Conservation (phyloP, 1,284 basidiomycete genomes). For the Ceratobasidium sp. region DNA sequence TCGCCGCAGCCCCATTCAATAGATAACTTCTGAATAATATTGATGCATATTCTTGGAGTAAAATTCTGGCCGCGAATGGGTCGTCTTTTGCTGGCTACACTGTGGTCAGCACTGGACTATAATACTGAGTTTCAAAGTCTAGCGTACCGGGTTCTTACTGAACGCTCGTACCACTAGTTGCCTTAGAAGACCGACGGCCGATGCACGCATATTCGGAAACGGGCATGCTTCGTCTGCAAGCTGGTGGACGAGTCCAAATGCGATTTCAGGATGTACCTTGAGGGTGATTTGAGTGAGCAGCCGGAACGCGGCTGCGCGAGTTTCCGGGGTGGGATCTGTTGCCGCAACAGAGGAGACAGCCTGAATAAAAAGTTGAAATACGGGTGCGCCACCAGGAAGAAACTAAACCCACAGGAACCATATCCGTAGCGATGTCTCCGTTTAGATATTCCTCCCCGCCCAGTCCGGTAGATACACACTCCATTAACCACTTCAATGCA, state of each 20-base stretch:
- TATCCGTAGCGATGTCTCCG: conserved; percentile 6
- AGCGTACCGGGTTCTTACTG: conserved; percentile 9
- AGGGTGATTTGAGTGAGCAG: conserved; percentile 2
- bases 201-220: conserved; percentile 28
- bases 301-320: background rate
- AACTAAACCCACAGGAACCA: conserved; percentile 15
- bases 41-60: conserved; percentile 15
- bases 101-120: background rate
- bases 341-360: conserved; percentile 18
- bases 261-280: conserved; percentile 9
- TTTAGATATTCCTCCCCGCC: conserved; percentile 18
- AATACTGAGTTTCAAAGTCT: background rate
- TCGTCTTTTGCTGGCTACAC: conserved; percentile 21
- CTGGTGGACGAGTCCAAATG: conserved; percentile 25
- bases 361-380: background rate
- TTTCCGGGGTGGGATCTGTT: conserved; percentile 10
- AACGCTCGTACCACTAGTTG: conserved; percentile 31
- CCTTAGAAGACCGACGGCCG: conserved; percentile 22
- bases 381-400: background rate
- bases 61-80: conserved; percentile 14
- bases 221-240: conserved; percentile 28
- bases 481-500: conserved; percentile 2
- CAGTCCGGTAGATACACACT: background rate
- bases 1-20: background rate
- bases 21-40: conserved; percentile 15